Evolutionary conservation across 768 basidiomycete genomes (phyloP).

Genomic region (Naganishia vishniacii): DNA sequence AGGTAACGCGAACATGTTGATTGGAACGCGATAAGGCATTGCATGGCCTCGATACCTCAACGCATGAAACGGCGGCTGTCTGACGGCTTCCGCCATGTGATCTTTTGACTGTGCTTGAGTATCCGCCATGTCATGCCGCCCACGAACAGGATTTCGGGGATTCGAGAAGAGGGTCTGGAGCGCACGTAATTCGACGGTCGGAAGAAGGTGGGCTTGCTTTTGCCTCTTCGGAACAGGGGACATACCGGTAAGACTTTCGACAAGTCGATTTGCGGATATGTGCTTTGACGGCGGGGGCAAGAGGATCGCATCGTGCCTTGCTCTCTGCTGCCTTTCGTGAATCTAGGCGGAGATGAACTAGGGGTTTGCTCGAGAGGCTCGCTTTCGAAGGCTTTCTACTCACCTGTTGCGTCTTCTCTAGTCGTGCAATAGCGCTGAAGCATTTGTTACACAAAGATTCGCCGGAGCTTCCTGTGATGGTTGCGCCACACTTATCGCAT

Average conservation of each 20-base stretch:
- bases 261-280: not conserved
- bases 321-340: not conserved
- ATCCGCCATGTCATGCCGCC: no score
- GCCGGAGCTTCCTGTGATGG: not conserved
- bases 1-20: no score
- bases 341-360: not conserved
- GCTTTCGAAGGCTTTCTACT: not conserved
- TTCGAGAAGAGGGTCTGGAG: not conserved
- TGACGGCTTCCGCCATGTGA: no score
- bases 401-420: not conserved
- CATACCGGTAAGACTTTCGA: not conserved
- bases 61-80: no score
- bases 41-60: no score
- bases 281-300: slow-evolving; percentile 10
- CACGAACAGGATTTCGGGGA: not conserved
- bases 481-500: not conserved
- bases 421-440: not conserved
- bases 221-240: not conserved
- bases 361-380: not conserved
- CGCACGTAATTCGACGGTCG: not conserved
- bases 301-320: slow-evolving; percentile 7
- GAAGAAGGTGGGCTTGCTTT: not conserved
- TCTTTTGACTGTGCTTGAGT: no score
- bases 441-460: not conserved
- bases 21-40: no score